A percentile compares a stretch with the other conserved stretches of the same genome.
Evolutionary conservation across 805 yeast genomes (phyloP).

Genomic region (Ogataea nakhonphanomensis): DNA sequence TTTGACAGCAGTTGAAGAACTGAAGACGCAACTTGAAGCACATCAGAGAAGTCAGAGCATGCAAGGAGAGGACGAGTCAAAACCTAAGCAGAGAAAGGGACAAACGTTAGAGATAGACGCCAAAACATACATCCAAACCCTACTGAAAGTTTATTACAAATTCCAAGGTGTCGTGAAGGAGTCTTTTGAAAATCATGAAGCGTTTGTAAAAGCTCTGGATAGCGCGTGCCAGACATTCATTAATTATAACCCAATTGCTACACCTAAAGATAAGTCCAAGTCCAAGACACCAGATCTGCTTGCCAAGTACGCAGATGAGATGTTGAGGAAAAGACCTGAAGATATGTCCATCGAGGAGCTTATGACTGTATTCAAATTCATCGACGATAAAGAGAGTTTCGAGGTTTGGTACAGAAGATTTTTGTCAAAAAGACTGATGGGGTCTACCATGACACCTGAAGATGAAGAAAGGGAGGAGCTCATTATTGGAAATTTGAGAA

Average conservation of each 20-base stretch:
- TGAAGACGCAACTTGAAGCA: constrained; percentile 34
- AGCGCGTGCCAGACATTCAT: constrained; percentile 83
- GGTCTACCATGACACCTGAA: constrained; percentile 70
- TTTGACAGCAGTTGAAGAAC: constrained; percentile 53
- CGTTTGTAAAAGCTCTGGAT: constrained; percentile 84
- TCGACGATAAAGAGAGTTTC: constrained; percentile 93
- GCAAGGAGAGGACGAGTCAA: constrained; percentile 10
- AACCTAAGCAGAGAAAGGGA: constrained; percentile 32
- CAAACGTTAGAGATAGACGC: constrained; percentile 51
- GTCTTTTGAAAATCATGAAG: constrained; percentile 71
- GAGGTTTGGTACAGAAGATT: constrained; percentile 88
- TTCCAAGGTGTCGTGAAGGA: constrained; percentile 60
- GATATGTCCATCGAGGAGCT: constrained; percentile 82
- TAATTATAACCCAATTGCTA: constrained; percentile 78
- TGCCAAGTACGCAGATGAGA: constrained; percentile 83
- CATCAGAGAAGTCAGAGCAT: constrained; percentile 23
- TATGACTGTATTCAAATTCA: constrained; percentile 80
- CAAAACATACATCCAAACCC: constrained; percentile 71
- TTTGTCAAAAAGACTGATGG: constrained; percentile 81
- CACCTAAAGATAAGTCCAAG: constrained; percentile 51
- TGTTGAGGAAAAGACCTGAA: constrained; percentile 66
- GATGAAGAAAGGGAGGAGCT: constrained; percentile 82
- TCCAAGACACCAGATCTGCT: constrained; percentile 91
- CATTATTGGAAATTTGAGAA: constrained; percentile 80
- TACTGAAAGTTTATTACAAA: constrained; percentile 65